Evolutionary conservation across 2,329 filamentous ascomycete species (phyloP), one percentile per base, ranked within the genome.

Genomic region (Paraphoma chrysanthemicola): DNA sequence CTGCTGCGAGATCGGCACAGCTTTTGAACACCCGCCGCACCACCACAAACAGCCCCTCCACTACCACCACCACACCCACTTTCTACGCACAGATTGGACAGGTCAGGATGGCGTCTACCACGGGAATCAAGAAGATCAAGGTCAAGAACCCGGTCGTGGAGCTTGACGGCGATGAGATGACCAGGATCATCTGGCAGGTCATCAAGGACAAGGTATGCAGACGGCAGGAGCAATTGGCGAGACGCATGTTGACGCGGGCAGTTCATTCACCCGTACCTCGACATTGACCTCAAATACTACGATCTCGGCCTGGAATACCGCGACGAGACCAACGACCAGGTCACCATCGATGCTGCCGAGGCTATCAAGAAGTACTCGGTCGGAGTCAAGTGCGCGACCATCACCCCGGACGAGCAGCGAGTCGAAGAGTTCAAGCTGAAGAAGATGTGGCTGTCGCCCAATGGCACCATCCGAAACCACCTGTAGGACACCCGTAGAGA

Each of bases 381-480:
- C 53, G 95, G 94, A 80, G 92, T 99, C 83, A 99, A 99, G 86
- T 99, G 95, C 80, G 95, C 95, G 66, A 99, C 95, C 78, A 99
- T 99, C 82, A 99, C 95, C 43, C 95, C 95, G 39, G 95, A 99
- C 78, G 95, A 99, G 86, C 90, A 88, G 64, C 90, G 95, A 77
- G 94, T 99, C 30, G 86, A 98, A 84, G 95, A 98, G 82, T 99
- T 98, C 81, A 93, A 97, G 78, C 87, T 99, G 70, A 99, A 98
- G 90, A 89, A 98, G 84, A 98, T 98, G 95, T 99, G 95, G 95
- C 86, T 98, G 56, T 97, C 92, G 54, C 95, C 95, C 74, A 99
- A 99, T 79, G 95, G 95, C 77, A 99, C 87, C 60, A 89, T 89
- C 75, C 80, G 86, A 72, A 89, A 89, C 79, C 82, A 83, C 70